Base-by-base conservation (phyloP, 116 monocot species). In the Trichopus zeylanicus region DNA sequence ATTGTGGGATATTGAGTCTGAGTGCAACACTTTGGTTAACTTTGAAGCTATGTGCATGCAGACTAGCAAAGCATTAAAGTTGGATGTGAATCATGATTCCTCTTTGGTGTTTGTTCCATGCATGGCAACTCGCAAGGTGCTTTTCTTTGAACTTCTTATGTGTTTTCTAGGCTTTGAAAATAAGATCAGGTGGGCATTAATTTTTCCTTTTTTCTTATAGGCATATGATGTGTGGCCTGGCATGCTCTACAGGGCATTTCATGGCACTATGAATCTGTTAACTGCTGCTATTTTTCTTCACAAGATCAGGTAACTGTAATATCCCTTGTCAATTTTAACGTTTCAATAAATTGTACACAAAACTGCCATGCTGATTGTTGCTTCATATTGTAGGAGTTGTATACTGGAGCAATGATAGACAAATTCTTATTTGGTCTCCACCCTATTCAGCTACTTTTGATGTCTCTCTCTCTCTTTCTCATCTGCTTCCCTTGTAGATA, bases 1-100 rank as follows among this genome's bases (percentile, higher is more conserved):
- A 37, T 57, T 99, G 62, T 99, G 99, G 99, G 99, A 99, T 66
- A 73, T 99, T 34, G 86, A 88, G 57, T 99, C 99, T 67, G 92
- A 89, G 47, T 73, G 76, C 61, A 92, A 99, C 61, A 92, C 89
- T 15, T 75, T 86, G 53, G 86, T 92, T 10, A 88, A 88, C 53
- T 92, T 62, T 72, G 92, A 99, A 65, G 71, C 86, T 22, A 86
- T 69, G 69, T 76, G 72, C 29, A 65, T 92, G 25, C 99, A 88
- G 56, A 81, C 77, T 24, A 73, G 63, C 54, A 99, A 88, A 73
- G 26, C 85, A 30, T 52, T 99, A 62, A 83, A 92, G 37, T 54
- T 99, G 9, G 79, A 80, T 49, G 60, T 81, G 33, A 62, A 66
- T 35, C 57, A 73, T 26, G 92, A 92, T 55, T 80, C 88, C 10